Evolutionary conservation across 23 red algal genomes (phyloP), one percentile per base, ranked within the genome.

Genomic region (Gracilariopsis chorda): DNA sequence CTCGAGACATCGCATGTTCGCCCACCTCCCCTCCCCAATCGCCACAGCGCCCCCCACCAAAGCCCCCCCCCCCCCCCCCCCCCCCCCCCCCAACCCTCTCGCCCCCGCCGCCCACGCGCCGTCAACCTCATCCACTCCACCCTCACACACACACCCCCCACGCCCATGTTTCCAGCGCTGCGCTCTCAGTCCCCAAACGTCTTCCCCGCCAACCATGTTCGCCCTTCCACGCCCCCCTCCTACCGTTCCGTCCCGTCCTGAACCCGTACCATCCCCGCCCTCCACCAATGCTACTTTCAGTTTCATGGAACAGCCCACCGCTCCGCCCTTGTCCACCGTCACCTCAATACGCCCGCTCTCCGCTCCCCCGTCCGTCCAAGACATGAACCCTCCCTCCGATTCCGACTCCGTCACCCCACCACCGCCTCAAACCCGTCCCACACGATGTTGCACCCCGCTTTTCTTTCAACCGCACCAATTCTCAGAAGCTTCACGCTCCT

Each of bases 41-140:
- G 46, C 59, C 42, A 51, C 82, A 51, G 13, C 46, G n/a, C 48
- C 57, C 33, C 24, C 27, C 49, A 21, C 49, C 3, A 29, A 11
- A 21, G 53, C 49, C 5, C 75, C 36, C 5, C 19, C 40, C 65
- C 49, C 5, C 75, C 36, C 5, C 19, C 40, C 65, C 65, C 65
- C 1, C 8, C 3, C 48, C 17, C 36, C 20, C 14, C 48, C n/a
- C 19, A 12, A 13, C 3, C 9, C 72, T 52, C 35, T 4, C 69
- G 35, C 19, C 65, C 19, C 40, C 11, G 45, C 16, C 6, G 75
- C 19, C 24, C 48, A 20, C 48, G 30, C 75, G 48, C 23, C 58
- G 17, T n/a, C 49, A 83, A 63, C 78, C 51, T 63, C 78, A 83
- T 30, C 58, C n/a, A n/a, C n/a, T n/a, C n/a, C n/a, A n/a, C n/a